These are phyloP conservation scores for Pythium insidiosum DNA, from an alignment of 352 stramenopile species.

Conservation along the genomic window DNA sequence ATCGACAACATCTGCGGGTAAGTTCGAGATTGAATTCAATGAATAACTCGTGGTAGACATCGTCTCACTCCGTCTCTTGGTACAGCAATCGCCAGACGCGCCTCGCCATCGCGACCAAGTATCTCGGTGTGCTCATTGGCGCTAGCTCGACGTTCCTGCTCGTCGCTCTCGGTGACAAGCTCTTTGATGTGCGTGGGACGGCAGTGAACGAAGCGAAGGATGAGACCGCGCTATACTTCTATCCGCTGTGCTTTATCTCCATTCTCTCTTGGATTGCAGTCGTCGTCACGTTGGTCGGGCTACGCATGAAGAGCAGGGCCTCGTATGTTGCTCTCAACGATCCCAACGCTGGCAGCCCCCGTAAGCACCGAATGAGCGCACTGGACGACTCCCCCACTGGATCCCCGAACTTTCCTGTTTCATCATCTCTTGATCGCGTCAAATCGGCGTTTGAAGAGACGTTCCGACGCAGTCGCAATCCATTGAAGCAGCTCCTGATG, in stretches of 20 bases:
- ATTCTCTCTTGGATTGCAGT: constrained; percentile 61
- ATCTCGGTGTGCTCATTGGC: constrained; percentile 52
- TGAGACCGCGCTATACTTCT: constrained; percentile 63
- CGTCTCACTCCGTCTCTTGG: background rate
- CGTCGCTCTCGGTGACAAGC: constrained; percentile 33
- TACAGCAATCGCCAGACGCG: constrained; percentile 54
- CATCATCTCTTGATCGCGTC: constrained; percentile 39
- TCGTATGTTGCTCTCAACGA: constrained; percentile 58
- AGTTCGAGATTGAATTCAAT: background rate
- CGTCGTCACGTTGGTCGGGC: constrained; percentile 52
- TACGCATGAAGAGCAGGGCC: constrained; percentile 49
- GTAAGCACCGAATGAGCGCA: constrained; percentile 20
- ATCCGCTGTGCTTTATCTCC: constrained; percentile 69
- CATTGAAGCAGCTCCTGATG: constrained; percentile 27
- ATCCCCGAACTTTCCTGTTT: constrained; percentile 11
- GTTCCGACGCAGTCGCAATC: constrained; percentile 34
- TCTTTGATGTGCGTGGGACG: constrained; percentile 35
- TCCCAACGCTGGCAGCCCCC: constrained; percentile 50
- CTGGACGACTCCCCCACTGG: constrained; percentile 20
- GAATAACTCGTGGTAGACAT: background rate
- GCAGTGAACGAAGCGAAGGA: constrained; percentile 22
- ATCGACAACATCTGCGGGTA: constrained; percentile 80
- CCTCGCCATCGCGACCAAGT: constrained; percentile 51
- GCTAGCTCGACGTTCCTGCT: constrained; percentile 41
- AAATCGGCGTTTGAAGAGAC: constrained; percentile 68